Evolutionary conservation across 2,329 filamentous ascomycete species (phyloP).

Genomic region (Sarocladium brachiariae): DNA sequence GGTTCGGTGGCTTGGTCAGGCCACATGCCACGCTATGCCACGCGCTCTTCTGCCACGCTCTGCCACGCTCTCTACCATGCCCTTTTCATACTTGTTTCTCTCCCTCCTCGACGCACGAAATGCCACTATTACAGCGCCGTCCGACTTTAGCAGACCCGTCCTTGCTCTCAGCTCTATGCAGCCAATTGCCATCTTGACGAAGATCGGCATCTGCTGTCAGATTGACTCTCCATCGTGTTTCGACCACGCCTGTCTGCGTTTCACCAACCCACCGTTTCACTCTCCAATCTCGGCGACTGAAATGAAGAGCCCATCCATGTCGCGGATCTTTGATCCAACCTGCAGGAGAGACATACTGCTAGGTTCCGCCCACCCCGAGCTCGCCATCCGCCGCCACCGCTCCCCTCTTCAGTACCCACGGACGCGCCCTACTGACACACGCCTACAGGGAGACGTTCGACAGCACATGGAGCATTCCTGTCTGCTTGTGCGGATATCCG

Average conservation of each 20-base stretch:
- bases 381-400: too few relatives aligned
- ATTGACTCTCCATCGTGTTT: not conserved
- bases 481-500: too few relatives aligned
- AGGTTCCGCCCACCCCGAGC: not conserved
- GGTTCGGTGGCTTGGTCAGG: too few relatives aligned
- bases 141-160: slow-evolving; percentile 6
- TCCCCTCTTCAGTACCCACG: too few relatives aligned
- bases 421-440: too few relatives aligned
- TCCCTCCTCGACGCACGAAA: too few relatives aligned
- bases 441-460: too few relatives aligned
- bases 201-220: not conserved
- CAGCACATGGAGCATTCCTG: too few relatives aligned
- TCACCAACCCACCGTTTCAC: slow-evolving; percentile 4
- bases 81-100: too few relatives aligned
- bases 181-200: not conserved
- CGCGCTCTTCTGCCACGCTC: not conserved
- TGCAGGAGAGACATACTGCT: not conserved
- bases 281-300: slow-evolving; percentile 4
- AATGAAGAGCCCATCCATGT: slow-evolving; percentile 9
- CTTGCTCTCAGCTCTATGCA: not conserved
- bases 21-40: not conserved
- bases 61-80: not conserved
- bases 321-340: slow-evolving; percentile 3
- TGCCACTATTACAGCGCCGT: not conserved
- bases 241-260: not conserved